These are phyloP conservation scores for Rhizopus sp. DNA, from an alignment of 371 early-diverging fungal species.

Conservation along the genomic window DNA sequence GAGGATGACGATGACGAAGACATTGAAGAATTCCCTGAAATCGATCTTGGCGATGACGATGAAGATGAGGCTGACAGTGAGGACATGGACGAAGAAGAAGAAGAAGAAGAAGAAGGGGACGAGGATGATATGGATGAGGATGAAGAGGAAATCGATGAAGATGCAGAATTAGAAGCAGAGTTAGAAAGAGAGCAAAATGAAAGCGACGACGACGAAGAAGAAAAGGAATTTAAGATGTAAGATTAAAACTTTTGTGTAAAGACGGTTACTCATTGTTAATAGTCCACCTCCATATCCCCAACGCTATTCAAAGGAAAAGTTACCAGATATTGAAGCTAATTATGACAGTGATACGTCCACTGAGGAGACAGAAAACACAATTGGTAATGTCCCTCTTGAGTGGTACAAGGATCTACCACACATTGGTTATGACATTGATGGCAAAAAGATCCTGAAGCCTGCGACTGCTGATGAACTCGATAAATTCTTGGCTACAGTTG, in stretches of 20 bases:
- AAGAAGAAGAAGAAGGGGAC: constrained; percentile 47
- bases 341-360: constrained; percentile 92
- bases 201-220: constrained; percentile 50
- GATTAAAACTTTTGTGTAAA: constrained; percentile 9
- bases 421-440: constrained; percentile 94
- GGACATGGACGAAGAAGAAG: constrained; percentile 35
- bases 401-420: constrained; percentile 97
- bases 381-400: constrained; percentile 94
- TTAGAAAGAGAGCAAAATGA: constrained; percentile 22
- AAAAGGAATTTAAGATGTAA: constrained; percentile 34
- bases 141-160: constrained; percentile 34
- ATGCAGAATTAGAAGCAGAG: constrained; percentile 39
- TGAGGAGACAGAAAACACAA: constrained; percentile 82
- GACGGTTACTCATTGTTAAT: constrained; percentile 5
- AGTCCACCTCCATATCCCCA: constrained; percentile 33
- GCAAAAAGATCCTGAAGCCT: constrained; percentile 88
- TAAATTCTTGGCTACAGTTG: constrained; percentile 87
- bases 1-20: constrained; percentile 33
- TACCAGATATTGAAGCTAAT: constrained; percentile 87
- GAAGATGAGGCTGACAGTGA: constrained; percentile 31
- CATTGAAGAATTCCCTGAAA: constrained; percentile 52
- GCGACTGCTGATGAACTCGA: constrained; percentile 90
- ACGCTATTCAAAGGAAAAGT: constrained; percentile 38
- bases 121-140: constrained; percentile 53
- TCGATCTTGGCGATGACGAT: constrained; percentile 36